phyloP scores from a whole-genome alignment of 257 asterid species.

The Prunella vulgaris region DNA sequence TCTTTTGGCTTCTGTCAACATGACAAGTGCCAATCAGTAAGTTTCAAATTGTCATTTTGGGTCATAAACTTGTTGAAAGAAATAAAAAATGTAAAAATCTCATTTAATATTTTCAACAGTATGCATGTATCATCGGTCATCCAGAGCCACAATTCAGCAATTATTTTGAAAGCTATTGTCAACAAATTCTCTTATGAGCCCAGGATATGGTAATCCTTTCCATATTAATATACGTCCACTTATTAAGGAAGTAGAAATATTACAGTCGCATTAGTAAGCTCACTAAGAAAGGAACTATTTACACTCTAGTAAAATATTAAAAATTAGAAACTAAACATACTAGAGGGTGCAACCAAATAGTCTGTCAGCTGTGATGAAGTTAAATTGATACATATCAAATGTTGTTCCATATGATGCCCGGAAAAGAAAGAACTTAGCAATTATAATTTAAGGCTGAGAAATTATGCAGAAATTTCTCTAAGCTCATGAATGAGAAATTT shows the following conservation, averaged over 20 bases:
- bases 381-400: background rate
- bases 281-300: background rate
- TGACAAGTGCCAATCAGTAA: background rate
- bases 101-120: background rate
- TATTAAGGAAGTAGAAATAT: background rate
- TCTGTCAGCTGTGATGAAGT: background rate
- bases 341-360: background rate
- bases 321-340: background rate
- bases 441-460: constrained; percentile 11
- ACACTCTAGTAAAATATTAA: background rate
- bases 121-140: background rate
- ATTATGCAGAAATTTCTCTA: too few relatives aligned
- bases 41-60: background rate
- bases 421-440: constrained; percentile 15
- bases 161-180: background rate
- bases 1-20: background rate
- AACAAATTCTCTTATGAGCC: background rate
- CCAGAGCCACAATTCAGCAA: background rate
- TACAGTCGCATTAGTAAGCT: background rate
- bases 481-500: too few relatives aligned
- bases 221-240: background rate
- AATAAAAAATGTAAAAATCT: background rate
- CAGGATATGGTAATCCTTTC: background rate
- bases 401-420: background rate
- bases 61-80: background rate